Percentiles rank a stretch among this genome's conserved stretches.
Conservation (phyloP, 192 early-diverging fungal species). For the Mortierella hygrophila region DNA sequence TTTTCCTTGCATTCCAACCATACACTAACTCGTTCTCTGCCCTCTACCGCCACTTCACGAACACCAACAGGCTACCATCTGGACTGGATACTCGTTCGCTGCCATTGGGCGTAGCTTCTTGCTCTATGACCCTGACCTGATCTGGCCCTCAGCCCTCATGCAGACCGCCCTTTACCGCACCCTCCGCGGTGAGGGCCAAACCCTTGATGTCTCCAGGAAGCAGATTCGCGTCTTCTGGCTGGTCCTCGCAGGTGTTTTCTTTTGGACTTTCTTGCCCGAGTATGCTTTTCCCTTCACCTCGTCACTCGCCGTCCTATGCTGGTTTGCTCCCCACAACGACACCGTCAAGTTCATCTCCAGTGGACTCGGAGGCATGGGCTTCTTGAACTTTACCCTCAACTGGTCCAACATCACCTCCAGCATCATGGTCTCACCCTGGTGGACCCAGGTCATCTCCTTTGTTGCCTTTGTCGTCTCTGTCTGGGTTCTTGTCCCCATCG, state of each 20-base stretch:
- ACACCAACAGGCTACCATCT: constrained; percentile 52
- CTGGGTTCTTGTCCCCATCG: constrained; percentile 59
- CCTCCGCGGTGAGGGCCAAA: constrained; percentile 46
- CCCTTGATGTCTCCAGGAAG: constrained; percentile 29
- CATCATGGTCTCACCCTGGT: constrained; percentile 60
- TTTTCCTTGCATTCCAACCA: background rate
- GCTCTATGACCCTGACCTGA: constrained; percentile 55
- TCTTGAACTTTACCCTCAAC: constrained; percentile 61
- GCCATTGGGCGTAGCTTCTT: constrained; percentile 54
- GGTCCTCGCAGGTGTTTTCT: constrained; percentile 52
- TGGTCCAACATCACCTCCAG: constrained; percentile 59
- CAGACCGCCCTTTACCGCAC: constrained; percentile 57
- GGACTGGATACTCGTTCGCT: constrained; percentile 57
- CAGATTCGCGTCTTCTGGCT: constrained; percentile 57
- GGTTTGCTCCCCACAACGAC: constrained; percentile 53
- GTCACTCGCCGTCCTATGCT: constrained; percentile 54
- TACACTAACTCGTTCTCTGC: background rate
- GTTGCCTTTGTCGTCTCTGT: constrained; percentile 60
- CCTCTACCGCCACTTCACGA: background rate
- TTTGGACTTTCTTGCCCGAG: constrained; percentile 58
- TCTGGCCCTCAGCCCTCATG: constrained; percentile 59
- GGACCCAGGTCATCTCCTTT: constrained; percentile 60
- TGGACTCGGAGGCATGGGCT: constrained; percentile 62
- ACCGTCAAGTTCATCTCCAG: constrained; percentile 55
- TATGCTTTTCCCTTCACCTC: constrained; percentile 57